A percentile compares a stretch with the other conserved stretches of the same genome.
phyloP scores from a whole-genome alignment of 495 filamentous ascomycete genomes.

The Xylaria longipes region DNA sequence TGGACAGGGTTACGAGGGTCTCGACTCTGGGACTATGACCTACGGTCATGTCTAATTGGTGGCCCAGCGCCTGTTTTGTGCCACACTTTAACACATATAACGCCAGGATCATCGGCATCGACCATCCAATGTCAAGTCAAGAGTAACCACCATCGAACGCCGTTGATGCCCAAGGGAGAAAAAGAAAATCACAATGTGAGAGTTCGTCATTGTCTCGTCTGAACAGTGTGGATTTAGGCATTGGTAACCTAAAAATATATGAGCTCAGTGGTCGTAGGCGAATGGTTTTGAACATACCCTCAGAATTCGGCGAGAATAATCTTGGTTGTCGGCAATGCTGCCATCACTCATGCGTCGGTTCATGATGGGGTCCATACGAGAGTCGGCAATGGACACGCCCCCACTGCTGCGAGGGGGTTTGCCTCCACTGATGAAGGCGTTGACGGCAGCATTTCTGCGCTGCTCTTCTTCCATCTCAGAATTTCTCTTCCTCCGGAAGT shows the following conservation, averaged over 20 bases:
- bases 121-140: slow-evolving; percentile 52
- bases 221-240: slow-evolving; percentile 51
- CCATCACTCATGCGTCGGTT: slow-evolving; percentile 91
- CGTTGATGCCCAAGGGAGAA: slow-evolving; percentile 57
- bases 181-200: slow-evolving; percentile 47
- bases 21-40: slow-evolving; percentile 38
- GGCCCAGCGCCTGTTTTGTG: slow-evolving; percentile 40
- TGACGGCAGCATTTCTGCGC: slow-evolving; percentile 73
- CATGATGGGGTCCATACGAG: slow-evolving; percentile 88
- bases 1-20: slow-evolving; percentile 48
- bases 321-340: slow-evolving; percentile 96
- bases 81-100: slow-evolving; percentile 46
- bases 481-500: slow-evolving; percentile 74
- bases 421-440: slow-evolving; percentile 65
- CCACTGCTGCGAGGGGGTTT: slow-evolving; percentile 62
- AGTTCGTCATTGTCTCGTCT: slow-evolving; percentile 55
- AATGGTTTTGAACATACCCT: slow-evolving; percentile 66
- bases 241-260: slow-evolving; percentile 58
- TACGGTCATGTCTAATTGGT: slow-evolving; percentile 36
- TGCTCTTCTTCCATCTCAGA: slow-evolving; percentile 80
- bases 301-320: slow-evolving; percentile 94
- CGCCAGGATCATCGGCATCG: slow-evolving; percentile 48
- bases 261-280: slow-evolving; percentile 27
- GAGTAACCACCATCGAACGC: slow-evolving; percentile 55
- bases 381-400: slow-evolving; percentile 72